Conservation (phyloP, 2,329 filamentous ascomycete genomes). For the Arthroderma uncinatum region DNA sequence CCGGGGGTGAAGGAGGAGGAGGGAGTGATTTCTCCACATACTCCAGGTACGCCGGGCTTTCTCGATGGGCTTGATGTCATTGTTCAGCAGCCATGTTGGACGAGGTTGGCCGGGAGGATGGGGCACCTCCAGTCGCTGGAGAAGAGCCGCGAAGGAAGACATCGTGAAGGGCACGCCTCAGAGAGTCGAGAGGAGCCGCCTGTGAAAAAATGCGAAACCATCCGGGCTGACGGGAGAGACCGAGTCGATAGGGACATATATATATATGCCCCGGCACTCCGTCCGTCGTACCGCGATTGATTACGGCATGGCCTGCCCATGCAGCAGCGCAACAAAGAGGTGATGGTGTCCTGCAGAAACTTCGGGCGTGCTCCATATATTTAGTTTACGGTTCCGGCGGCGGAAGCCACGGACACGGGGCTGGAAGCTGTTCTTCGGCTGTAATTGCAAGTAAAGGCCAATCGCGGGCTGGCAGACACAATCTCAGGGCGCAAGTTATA, state of each 20-base stretch:
- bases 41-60: constrained; percentile 35
- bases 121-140: constrained; percentile 1
- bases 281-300: not conserved
- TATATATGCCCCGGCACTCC: not conserved
- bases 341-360: not conserved
- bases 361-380: not conserved
- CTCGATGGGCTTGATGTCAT: constrained; percentile 42
- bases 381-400: not conserved
- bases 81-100: constrained; percentile 27
- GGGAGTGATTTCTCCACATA: constrained; percentile 33
- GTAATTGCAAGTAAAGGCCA: not conserved
- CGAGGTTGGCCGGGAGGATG: constrained; percentile 1
- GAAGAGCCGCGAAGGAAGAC: not conserved
- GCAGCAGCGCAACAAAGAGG: not conserved
- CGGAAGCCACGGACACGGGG: not conserved
- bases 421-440: not conserved
- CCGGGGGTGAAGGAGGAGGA: not conserved
- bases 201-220: not conserved
- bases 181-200: not conserved
- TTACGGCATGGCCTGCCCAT: not conserved
- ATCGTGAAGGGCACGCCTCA: not conserved
- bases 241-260: not conserved
- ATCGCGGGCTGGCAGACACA: too few relatives aligned
- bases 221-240: not conserved
- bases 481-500: too few relatives aligned